phyloP scores from a whole-genome alignment of 2,329 filamentous ascomycete genomes.

The Fusarium bulbicola region DNA sequence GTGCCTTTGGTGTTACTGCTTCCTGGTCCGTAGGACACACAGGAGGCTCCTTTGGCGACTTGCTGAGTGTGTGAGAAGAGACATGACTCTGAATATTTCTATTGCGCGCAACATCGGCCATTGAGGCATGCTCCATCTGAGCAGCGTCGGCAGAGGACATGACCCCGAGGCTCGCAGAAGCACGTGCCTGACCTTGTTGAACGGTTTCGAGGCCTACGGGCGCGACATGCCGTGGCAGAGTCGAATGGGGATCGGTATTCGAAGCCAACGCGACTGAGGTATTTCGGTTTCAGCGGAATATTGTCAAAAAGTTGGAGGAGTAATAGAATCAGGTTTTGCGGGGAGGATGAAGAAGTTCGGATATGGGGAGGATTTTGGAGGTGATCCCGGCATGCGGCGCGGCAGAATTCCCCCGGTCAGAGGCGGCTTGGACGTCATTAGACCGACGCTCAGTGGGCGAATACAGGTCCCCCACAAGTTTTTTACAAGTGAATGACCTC shows the following conservation, averaged over 20 bases:
- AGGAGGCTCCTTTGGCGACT: conserved; percentile 48
- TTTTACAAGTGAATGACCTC: conserved; percentile 4
- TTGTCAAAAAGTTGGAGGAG: conserved; percentile 5
- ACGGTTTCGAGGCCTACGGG: conserved; percentile 29
- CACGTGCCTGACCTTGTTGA: conserved; percentile 38
- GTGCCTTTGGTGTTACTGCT: conserved; percentile 53
- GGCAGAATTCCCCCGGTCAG: conserved; percentile 43
- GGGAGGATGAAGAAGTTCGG: conserved; percentile 20
- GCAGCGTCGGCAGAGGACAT: conserved; percentile 66
- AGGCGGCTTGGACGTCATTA: conserved; percentile 43
- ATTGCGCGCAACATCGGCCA: conserved; percentile 60
- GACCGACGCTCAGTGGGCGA: conserved; percentile 33
- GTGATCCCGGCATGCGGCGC: conserved; percentile 27
- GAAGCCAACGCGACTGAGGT: conserved; percentile 10
- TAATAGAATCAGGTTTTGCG: conserved; percentile 9
- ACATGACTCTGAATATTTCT: conserved; percentile 44
- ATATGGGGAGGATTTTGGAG: conserved; percentile 36
- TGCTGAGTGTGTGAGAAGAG: conserved; percentile 28
- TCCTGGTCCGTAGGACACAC: conserved; percentile 61
- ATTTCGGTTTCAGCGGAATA: background rate
- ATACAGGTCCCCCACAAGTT: conserved; percentile 24
- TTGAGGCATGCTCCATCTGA: conserved; percentile 65
- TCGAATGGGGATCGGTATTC: background rate
- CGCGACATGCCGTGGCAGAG: conserved; percentile 39
- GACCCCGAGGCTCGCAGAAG: conserved; percentile 44